Evolutionary conservation across 1,284 basidiomycete genomes (phyloP), one percentile per base, ranked within the genome.

Genomic region (Volvariella surrecta): DNA sequence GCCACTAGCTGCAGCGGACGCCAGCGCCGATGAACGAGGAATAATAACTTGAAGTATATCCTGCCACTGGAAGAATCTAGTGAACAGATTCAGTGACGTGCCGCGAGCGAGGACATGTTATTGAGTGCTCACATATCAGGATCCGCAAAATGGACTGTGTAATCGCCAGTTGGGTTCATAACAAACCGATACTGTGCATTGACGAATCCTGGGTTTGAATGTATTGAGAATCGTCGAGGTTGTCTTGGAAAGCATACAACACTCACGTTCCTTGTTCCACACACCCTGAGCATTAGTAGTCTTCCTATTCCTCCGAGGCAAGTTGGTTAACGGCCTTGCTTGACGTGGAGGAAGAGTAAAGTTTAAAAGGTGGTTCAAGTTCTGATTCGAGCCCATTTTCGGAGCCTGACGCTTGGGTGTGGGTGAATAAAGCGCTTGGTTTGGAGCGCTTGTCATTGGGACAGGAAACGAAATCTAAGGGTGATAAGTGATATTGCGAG

Each of bases 31-130:
- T 48, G 75, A 70, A 42, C 87, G 89, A 24, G 92, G 89, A 49
- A 99, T 82, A 54, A 99, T 81, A 48, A 99, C 82, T 62, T 98
- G 95, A 6, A 96, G 71, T 52, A 99, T 89, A 63, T 98, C 90
- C n/a, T 86, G 78, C 91, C 91, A 96, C 68, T 93, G 87, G 61
- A 96, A 88, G 64, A 83, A 90, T 54, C 89, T 93, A n/a, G 54
- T 4, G 42, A 20, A 45, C 20, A 45, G 18, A 19, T 6, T 28
- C 19, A 45, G 48, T 16, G 53, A 45, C 51, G 51, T 47, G 9
- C 19, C 16, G 32, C 22, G 10, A 9, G 17, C 19, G 42, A 28
- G n/a, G 7, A 35, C n/a, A 35, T 35, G 20, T 18, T 48, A 39
- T 42, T 48, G 43, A 47, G 43, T 40, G 68, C 86, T 56, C 58